These are phyloP conservation scores for Medicago arabica DNA, from an alignment of 306 rosid species.

Conservation along the genomic window DNA sequence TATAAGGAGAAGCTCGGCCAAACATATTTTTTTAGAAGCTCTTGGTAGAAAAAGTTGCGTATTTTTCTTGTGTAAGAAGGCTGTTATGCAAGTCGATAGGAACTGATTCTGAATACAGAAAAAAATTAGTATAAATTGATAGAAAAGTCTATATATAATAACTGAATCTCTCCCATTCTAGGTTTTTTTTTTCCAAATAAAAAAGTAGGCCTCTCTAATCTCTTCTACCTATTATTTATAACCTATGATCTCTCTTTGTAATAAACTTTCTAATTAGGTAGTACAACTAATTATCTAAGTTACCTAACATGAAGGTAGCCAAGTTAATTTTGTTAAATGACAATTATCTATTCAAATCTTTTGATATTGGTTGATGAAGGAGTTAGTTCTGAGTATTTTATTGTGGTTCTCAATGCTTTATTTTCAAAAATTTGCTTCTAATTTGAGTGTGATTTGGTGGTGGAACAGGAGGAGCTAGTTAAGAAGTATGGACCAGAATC, in stretches of 20 bases:
- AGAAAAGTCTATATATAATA: background rate
- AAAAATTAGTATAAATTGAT: background rate
- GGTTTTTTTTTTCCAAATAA: background rate
- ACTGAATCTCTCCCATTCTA: background rate
- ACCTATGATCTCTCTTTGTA: background rate
- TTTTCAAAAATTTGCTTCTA: conserved; percentile 17
- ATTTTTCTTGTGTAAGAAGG: too few species aligned
- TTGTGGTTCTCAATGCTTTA: background rate
- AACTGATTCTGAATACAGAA: background rate
- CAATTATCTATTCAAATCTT: conserved; percentile 7
- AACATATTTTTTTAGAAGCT: too few species aligned
- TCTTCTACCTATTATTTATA: background rate
- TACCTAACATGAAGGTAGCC: background rate
- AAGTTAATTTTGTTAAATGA: conserved; percentile 2
- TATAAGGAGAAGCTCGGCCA: too few species aligned
- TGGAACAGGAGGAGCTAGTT: conserved; percentile 54
- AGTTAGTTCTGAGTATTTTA: background rate
- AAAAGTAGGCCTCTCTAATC: background rate
- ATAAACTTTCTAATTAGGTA: background rate
- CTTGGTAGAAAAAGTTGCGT: too few species aligned
- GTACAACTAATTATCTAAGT: background rate
- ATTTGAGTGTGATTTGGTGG: conserved; percentile 38
- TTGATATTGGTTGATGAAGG: background rate
- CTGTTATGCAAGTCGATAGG: background rate
- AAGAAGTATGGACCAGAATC: conserved; percentile 50